Percentiles rank a stretch among this genome's conserved stretches.
These are phyloP conservation scores for Yamadazyma sp. DNA, from an alignment of 805 yeast species.

Conservation along the genomic window DNA sequence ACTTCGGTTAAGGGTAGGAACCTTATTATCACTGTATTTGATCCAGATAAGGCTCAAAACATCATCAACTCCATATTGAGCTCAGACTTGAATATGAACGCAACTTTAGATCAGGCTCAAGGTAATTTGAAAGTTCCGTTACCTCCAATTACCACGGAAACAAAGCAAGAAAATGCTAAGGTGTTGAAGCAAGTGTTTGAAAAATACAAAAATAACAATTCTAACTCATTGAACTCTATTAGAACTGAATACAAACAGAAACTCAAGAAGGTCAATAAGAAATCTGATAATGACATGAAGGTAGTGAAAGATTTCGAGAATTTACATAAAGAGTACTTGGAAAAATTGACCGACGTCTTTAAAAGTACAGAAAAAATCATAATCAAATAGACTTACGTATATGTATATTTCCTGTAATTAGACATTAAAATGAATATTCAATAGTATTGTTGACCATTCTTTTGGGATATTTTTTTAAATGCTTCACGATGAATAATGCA, in stretches of 20 bases:
- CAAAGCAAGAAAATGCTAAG: conserved; percentile 55
- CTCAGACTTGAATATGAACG: conserved; percentile 71
- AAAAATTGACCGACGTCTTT: conserved; percentile 54
- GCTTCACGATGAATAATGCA: conserved; percentile 62
- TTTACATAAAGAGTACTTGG: conserved; percentile 62
- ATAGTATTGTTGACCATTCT: conserved; percentile 66
- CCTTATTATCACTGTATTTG: conserved; percentile 80
- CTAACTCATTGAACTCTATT: conserved; percentile 46
- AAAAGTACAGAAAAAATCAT: conserved; percentile 57
- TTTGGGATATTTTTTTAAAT: conserved; percentile 74
- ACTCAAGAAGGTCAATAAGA: conserved; percentile 50
- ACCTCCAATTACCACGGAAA: conserved; percentile 73
- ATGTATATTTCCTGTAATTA: conserved; percentile 4
- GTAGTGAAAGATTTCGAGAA: conserved; percentile 64
- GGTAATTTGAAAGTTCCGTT: conserved; percentile 63
- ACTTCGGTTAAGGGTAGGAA: conserved; percentile 69
- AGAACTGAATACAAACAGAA: conserved; percentile 56
- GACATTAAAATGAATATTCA: conserved; percentile 12
- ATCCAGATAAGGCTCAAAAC: conserved; percentile 69
- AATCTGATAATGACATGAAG: conserved; percentile 54
- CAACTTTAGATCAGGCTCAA: conserved; percentile 70
- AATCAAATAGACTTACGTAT: conserved; percentile 24
- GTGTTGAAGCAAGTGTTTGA: conserved; percentile 68
- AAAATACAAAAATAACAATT: conserved; percentile 51
- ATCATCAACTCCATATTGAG: conserved; percentile 71